Evolutionary conservation across 176 grass and related monocot species (phyloP), one percentile per base, ranked within the genome.

Genomic region (Carex scoparia): DNA sequence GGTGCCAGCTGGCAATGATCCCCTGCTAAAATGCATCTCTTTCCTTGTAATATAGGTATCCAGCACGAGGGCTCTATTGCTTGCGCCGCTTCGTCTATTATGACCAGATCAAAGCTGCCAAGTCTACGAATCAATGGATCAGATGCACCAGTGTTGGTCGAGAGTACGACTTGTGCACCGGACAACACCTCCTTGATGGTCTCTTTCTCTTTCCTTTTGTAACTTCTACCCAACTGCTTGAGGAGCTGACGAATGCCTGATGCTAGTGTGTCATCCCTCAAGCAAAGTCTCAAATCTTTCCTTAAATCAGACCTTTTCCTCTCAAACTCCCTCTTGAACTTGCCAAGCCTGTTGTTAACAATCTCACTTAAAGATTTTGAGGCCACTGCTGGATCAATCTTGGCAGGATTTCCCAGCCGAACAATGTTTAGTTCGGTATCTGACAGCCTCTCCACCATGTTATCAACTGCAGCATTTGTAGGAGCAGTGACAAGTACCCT

Each of bases 31-130:
- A 98, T 89, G 81, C 91, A 95, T 3, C 89, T 93, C 40, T 95
- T 98, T 3, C 93, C 95, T 92, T 93, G 95, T 81, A 98, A 81
- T 84, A 98, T 89, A 70, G 95, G 93, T 84, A 98, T 98, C 95
- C 93, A 98, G 80, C 93, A 93, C 18, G 91, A 91, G 70, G 95
- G 93, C 82, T 98, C 95, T 65, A 89, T 98, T 48, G 88, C 89
- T 85, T 95, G 95, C 59, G 91, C 89, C 62, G 95, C 95, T 88
- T 98, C 95, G 77, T 98, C 95, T 80, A 95, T 85, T 85, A 98
- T 86, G 57, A 98, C 93, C 60, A 98, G 86, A 91, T 93, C 95
- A 90, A 95, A 98, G 19, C 65, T 84, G 80, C 84, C 89, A 19
- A 81, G 59, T 92, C 79, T 88, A 79, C 95, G 90, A 63, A 98